Evolutionary conservation across 768 basidiomycete species (phyloP), one percentile per base, ranked within the genome.

Genomic region (Russula emetica): DNA sequence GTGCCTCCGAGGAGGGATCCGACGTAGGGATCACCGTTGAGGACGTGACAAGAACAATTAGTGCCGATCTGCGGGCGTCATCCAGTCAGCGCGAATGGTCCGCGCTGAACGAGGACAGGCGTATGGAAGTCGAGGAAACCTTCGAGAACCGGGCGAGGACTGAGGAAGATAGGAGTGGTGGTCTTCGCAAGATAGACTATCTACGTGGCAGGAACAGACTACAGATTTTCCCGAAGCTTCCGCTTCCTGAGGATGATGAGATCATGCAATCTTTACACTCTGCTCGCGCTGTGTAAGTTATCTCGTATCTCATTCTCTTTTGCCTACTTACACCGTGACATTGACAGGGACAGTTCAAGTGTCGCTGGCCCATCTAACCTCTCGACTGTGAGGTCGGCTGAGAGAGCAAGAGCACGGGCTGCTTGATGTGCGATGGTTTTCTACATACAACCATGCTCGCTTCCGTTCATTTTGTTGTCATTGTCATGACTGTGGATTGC

Each of bases 11-110:
- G 32, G 44, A 44, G 40, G 60, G 14, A 18, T 50, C 63, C 5
- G 47, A 40, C 9, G 2, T n/a, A 11, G 64, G 64, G 20, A 47
- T 65, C 36, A 61, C 59, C n/a, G 64, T 65, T n/a, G 64, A 47
- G 28, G 64, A 65, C 32, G 64, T 65, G 18, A 8, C 61, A 18
- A 61, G 36, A 32, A 42, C 30, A 11, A 24, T 65, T 16, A 20
- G 16, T 11, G 49, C 11, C 18, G 64, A 65, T 26, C 38, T 65
- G 40, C 64, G 60, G 10, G 56, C 30, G n/a, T 38, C 64, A 18
- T 65, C 49, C 49, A 65, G 59, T 61, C 59, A 56, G n/a, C 59
- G 59, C 32, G 55, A 65, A 38, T 65, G 55, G 55, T 32, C 64
- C 11, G 55, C 38, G 5, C 60, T 65, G 13, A 57, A 61, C 42